Conservation (phyloP, 495 filamentous ascomycete species). For the Cercophora samala region DNA sequence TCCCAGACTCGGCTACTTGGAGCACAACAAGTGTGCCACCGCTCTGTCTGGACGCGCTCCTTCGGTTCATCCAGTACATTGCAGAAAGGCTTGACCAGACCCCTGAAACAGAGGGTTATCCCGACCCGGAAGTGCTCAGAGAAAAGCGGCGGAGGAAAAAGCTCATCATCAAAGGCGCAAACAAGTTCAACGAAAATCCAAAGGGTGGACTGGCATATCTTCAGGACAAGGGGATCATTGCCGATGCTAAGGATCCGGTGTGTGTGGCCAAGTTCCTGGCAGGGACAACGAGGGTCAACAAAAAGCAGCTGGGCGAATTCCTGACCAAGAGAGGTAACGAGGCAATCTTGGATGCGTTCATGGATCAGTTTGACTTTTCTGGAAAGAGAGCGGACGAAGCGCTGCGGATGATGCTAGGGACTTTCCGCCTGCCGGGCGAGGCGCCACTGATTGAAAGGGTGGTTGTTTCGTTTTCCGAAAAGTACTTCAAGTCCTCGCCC, state of each 20-base stretch:
- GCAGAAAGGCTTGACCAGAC: slow-evolving; percentile 78
- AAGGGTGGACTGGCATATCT: slow-evolving; percentile 87
- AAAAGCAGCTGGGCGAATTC: slow-evolving; percentile 86
- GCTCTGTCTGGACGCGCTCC: slow-evolving; percentile 84
- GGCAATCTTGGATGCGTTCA: slow-evolving; percentile 72
- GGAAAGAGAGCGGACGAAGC: slow-evolving; percentile 88
- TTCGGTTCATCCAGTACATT: slow-evolving; percentile 88
- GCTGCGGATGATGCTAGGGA: slow-evolving; percentile 76
- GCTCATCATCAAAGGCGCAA: slow-evolving; percentile 79
- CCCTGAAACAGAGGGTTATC: slow-evolving; percentile 62
- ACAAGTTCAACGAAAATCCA: slow-evolving; percentile 92
- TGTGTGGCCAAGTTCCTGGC: slow-evolving; percentile 78
- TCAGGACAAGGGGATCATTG: slow-evolving; percentile 76
- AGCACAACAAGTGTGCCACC: slow-evolving; percentile 98
- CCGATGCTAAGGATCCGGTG: slow-evolving; percentile 64
- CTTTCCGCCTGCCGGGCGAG: slow-evolving; percentile 95
- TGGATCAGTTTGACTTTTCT: slow-evolving; percentile 80
- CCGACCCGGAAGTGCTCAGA: slow-evolving; percentile 58
- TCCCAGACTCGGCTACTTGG: slow-evolving; percentile 97
- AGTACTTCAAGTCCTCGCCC: slow-evolving; percentile 71
- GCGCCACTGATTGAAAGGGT: slow-evolving; percentile 91
- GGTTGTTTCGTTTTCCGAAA: slow-evolving; percentile 77
- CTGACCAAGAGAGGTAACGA: slow-evolving; percentile 87
- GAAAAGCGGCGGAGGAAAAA: slow-evolving; percentile 76
- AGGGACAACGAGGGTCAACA: slow-evolving; percentile 82